phyloP scores from a whole-genome alignment of 2,329 filamentous ascomycete species.

The Colletotrichum sojae region DNA sequence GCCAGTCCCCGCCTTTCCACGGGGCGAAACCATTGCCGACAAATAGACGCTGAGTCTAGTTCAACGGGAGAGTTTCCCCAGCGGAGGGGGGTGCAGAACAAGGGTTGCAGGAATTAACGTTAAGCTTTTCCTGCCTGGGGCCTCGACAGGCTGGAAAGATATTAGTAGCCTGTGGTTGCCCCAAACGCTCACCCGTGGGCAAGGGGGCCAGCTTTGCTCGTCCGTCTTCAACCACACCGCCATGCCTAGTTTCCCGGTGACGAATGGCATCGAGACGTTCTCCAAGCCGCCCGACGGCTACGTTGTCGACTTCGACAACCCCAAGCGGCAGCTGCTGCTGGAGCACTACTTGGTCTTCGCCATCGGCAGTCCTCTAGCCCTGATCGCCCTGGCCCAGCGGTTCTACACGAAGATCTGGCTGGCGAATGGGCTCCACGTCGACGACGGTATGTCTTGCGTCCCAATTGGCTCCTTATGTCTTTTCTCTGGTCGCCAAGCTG shows the following conservation, averaged over 20 bases:
- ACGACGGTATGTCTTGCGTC: constrained; percentile 42
- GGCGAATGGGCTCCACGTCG: constrained; percentile 42
- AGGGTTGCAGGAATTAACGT: background rate
- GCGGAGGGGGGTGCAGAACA: background rate
- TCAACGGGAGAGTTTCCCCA: background rate
- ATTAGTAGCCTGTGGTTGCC: background rate
- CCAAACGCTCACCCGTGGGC: too few species aligned
- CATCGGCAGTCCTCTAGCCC: constrained; percentile 39
- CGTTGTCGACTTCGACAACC: constrained; percentile 46
- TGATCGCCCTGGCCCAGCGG: constrained; percentile 41
- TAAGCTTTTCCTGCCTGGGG: background rate
- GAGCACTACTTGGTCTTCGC: constrained; percentile 44
- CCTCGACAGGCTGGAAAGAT: background rate
- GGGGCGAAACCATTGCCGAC: too few species aligned
- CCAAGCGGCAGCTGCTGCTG: constrained; percentile 39
- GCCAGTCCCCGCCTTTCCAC: too few species aligned
- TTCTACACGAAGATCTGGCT: constrained; percentile 48
- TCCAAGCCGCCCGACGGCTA: constrained; percentile 42
- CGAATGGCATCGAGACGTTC: constrained; percentile 29
- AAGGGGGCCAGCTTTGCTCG: background rate
- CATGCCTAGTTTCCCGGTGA: constrained; percentile 29
- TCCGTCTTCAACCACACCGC: constrained; percentile 2
- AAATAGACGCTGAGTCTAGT: background rate
- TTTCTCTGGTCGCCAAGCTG: too few species aligned
- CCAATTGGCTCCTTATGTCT: too few species aligned